Evolutionary conservation across 495 filamentous ascomycete genomes (phyloP).

Genomic region (Darksidea phi): DNA sequence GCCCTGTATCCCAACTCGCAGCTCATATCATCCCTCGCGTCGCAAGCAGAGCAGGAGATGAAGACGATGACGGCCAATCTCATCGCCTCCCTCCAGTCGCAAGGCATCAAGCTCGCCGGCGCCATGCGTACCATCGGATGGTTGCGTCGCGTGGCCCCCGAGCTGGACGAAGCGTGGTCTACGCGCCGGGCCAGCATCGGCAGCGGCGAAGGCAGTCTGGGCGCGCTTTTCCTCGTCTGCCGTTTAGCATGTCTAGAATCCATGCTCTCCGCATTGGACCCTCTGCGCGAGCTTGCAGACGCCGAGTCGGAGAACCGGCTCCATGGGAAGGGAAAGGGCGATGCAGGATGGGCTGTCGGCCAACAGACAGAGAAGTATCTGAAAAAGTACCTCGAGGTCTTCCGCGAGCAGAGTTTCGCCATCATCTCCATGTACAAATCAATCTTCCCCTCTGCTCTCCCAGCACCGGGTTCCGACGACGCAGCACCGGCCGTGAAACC

Average conservation of each 20-base stretch:
- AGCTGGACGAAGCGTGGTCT: slow-evolving; percentile 57
- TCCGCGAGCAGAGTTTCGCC: slow-evolving; percentile 95
- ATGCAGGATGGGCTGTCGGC: slow-evolving; percentile 63
- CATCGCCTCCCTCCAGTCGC: slow-evolving; percentile 70
- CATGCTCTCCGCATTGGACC: slow-evolving; percentile 81
- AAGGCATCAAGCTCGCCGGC: slow-evolving; percentile 81
- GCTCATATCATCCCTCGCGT: slow-evolving; percentile 68
- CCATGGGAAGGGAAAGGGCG: slow-evolving; percentile 16
- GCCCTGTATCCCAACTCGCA: slow-evolving; percentile 76
- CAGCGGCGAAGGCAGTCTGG: slow-evolving; percentile 59
- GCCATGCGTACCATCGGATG: slow-evolving; percentile 91
- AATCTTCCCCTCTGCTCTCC: slow-evolving; percentile 66
- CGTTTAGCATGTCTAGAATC: slow-evolving; percentile 74
- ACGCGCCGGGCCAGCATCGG: slow-evolving; percentile 7
- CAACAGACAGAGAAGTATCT: slow-evolving; percentile 93
- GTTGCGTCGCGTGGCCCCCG: slow-evolving; percentile 82
- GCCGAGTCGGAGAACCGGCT: slow-evolving; percentile 63
- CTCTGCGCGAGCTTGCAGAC: slow-evolving; percentile 82
- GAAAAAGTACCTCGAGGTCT: slow-evolving; percentile 96
- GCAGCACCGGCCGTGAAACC: slow-evolving; percentile 38
- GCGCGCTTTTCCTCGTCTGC: slow-evolving; percentile 84
- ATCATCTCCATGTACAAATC: slow-evolving; percentile 89
- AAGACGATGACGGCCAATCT: slow-evolving; percentile 84
- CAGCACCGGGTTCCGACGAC: slow-evolving; percentile 42
- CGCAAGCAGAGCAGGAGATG: slow-evolving; percentile 84